A percentile compares a stretch with the other conserved stretches of the same genome.
phyloP scores from a whole-genome alignment of 768 basidiomycete genomes.

The Astraeus odoratus region DNA sequence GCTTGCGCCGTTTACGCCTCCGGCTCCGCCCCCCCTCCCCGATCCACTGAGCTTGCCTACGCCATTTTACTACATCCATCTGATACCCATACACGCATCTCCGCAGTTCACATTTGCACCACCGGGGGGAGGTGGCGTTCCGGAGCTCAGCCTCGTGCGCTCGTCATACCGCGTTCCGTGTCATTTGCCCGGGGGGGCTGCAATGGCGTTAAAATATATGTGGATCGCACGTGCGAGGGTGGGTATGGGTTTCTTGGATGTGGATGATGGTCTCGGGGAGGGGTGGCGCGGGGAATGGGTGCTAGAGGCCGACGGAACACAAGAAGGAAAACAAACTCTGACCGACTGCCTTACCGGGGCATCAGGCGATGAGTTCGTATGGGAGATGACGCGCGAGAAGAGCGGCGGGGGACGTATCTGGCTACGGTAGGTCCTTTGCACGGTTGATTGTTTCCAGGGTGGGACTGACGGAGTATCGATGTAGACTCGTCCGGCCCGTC shows the following conservation, averaged over 20 bases:
- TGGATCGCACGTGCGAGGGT: constrained; percentile 56
- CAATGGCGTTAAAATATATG: constrained; percentile 51
- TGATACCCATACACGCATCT: constrained; percentile 35
- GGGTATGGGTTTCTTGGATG: constrained; percentile 29
- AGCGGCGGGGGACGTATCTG: constrained; percentile 53
- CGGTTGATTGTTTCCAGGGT: not conserved
- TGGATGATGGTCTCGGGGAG: constrained; percentile 42
- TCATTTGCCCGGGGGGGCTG: constrained; percentile 55
- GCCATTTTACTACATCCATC: constrained; percentile 71
- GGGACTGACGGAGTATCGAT: not conserved
- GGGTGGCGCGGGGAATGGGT: constrained; percentile 77
- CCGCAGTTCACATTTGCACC: constrained; percentile 23
- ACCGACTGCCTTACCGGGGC: constrained; percentile 43
- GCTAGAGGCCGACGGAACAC: constrained; percentile 72
- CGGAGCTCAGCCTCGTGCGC: constrained; percentile 42
- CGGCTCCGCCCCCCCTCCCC: constrained; percentile 41
- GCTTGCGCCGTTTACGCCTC: constrained; percentile 57
- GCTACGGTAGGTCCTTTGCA: constrained; percentile 46
- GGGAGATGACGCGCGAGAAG: constrained; percentile 60
- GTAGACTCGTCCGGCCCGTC: constrained; percentile 19
- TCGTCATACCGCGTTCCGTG: constrained; percentile 40
- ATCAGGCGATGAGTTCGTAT: constrained; percentile 30
- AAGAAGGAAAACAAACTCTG: constrained; percentile 51
- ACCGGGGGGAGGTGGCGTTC: constrained; percentile 28
- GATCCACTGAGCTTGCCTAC: constrained; percentile 62